A percentile compares a stretch with the other conserved stretches of the same genome.
phyloP scores from a whole-genome alignment of 805 yeast species.

The Hanseniaspora nectarophila region DNA sequence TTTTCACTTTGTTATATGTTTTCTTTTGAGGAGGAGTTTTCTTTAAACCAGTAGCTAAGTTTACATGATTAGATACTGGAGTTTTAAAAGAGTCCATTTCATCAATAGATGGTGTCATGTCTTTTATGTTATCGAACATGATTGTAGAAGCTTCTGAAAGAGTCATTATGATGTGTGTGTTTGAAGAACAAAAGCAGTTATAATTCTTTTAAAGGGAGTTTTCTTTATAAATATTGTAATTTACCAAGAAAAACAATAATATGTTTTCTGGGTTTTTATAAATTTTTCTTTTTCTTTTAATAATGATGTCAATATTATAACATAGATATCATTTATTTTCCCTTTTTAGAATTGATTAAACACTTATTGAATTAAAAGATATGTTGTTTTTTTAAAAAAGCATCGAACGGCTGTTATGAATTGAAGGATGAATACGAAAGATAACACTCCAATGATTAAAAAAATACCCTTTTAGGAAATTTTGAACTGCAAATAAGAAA shows the following conservation, averaged over 20 bases:
- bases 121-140: not conserved
- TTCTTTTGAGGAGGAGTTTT: conserved; percentile 13
- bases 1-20: conserved; percentile 19
- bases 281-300: not conserved
- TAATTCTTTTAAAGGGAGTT: no score
- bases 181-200: not conserved
- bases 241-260: not conserved
- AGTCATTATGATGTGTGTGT: no score
- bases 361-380: not conserved
- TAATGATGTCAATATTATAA: no score
- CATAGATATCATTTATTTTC: not conserved
- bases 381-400: not conserved
- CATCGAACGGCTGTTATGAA: not conserved
- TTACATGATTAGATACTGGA: conserved; percentile 12
- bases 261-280: not conserved
- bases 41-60: conserved; percentile 19
- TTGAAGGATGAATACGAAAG: not conserved
- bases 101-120: not conserved
- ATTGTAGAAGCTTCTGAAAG: not conserved
- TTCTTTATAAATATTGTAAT: not conserved
- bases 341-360: not conserved
- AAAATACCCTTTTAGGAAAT: not conserved
- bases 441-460: not conserved
- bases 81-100: conserved; percentile 18
- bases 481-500: not conserved